Conservation (phyloP, 2,329 filamentous ascomycete species). For the Aureobasidium sp. region DNA sequence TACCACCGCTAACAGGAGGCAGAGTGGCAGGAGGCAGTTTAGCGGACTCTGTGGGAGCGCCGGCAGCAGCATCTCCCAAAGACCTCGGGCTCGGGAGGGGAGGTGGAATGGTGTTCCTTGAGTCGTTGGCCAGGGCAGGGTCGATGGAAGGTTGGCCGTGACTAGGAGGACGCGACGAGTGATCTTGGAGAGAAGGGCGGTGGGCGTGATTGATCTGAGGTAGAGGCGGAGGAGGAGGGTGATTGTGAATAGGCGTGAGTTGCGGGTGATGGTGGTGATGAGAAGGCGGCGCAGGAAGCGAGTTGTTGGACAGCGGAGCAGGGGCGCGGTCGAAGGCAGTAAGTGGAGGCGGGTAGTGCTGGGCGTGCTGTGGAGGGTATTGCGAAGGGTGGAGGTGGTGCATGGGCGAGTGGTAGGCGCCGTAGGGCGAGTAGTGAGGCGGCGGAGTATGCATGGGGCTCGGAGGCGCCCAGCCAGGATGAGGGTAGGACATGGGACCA, state of each 20-base stretch:
- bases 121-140: constrained; percentile 18
- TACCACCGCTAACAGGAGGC: constrained; percentile 22
- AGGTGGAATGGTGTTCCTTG: constrained; percentile 43
- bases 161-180: not conserved
- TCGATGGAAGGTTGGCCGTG: not conserved
- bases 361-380: constrained; percentile 28
- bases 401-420: constrained; percentile 23
- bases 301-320: constrained; percentile 30
- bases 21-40: constrained; percentile 1
- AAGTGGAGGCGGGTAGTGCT: constrained; percentile 25
- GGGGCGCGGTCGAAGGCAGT: constrained; percentile 35
- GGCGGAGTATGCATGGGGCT: constrained; percentile 36
- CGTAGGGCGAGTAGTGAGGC: constrained; percentile 30
- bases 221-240: constrained; percentile 14
- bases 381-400: constrained; percentile 24
- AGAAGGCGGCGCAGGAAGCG: constrained; percentile 32
- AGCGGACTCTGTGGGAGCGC: not conserved
- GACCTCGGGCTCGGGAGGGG: constrained; percentile 29
- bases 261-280: constrained; percentile 25
- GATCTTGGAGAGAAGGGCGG: not conserved
- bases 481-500: constrained; percentile 33
- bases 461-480: constrained; percentile 36
- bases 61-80: not conserved
- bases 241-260: constrained; percentile 23
- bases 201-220: constrained; percentile 7